Evolutionary conservation across 768 basidiomycete genomes (phyloP).

Genomic region (Zangia roseola): DNA sequence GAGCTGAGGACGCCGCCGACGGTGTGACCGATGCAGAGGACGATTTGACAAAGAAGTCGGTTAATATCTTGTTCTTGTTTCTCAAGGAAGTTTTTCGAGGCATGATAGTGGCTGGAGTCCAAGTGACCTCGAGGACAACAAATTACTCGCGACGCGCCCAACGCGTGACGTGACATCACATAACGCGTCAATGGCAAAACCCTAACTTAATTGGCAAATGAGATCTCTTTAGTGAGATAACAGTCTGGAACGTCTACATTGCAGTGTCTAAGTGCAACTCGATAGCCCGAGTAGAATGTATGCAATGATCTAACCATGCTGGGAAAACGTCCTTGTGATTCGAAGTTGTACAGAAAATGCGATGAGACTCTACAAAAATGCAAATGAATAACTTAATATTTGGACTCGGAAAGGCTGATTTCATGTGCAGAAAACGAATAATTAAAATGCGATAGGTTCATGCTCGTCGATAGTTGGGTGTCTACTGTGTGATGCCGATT

Average conservation of each 20-base stretch:
- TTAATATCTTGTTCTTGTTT: conserved; percentile 33
- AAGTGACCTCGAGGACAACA: no score
- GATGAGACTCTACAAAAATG: conserved; percentile 4
- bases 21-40: conserved; percentile 20
- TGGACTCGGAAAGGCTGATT: neutral
- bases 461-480: conserved; percentile 34
- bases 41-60: conserved; percentile 46
- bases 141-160: conserved; percentile 1
- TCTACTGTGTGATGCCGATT: conserved; percentile 28
- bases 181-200: conserved; percentile 4
- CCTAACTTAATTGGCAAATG: neutral
- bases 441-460: conserved; percentile 16
- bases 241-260: conserved; percentile 2
- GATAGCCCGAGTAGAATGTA: neutral
- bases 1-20: conserved; percentile 1
- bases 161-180: conserved; percentile 15
- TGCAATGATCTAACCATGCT: conserved; percentile 21
- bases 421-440: neutral
- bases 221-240: no score
- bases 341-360: conserved; percentile 5
- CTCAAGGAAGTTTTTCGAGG: conserved; percentile 11
- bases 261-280: neutral
- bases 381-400: conserved; percentile 1
- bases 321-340: conserved; percentile 10
- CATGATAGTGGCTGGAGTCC: conserved; percentile 15